Evolutionary conservation across 139 green algal genomes (phyloP).

Genomic region (Closterium sp.): DNA sequence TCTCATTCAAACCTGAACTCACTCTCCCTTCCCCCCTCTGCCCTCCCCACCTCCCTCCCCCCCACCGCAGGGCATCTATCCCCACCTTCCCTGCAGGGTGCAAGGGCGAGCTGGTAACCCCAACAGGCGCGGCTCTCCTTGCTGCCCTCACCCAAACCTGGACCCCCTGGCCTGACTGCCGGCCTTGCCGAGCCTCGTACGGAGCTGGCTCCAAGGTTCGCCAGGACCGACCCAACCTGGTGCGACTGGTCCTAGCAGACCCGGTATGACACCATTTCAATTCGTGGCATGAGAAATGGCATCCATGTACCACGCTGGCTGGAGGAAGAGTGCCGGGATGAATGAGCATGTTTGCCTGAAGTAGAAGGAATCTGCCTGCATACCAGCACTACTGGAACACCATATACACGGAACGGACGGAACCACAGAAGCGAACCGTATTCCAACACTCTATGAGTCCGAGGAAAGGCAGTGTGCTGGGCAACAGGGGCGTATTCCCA

Average conservation of each 20-base stretch:
- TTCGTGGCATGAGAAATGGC: too few species aligned
- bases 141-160: neutral
- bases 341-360: too few species aligned
- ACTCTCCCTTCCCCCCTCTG: neutral
- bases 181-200: neutral
- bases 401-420: too few species aligned
- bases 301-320: too few species aligned
- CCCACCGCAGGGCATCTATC: too few species aligned
- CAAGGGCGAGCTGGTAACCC: conserved; percentile 30
- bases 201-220: neutral
- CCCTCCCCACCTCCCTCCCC: neutral
- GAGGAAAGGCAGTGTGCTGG: too few species aligned
- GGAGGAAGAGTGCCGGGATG: too few species aligned
- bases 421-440: too few species aligned
- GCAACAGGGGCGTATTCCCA: too few species aligned
- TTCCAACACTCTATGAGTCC: too few species aligned
- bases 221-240: neutral
- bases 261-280: neutral
- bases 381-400: too few species aligned
- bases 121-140: conserved; percentile 12
- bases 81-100: neutral
- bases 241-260: neutral
- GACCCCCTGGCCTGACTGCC: neutral
- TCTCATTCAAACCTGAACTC: neutral
- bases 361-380: too few species aligned